Base-by-base conservation (phyloP, 192 early-diverging fungal species). In the Backusella tarrabulga region DNA sequence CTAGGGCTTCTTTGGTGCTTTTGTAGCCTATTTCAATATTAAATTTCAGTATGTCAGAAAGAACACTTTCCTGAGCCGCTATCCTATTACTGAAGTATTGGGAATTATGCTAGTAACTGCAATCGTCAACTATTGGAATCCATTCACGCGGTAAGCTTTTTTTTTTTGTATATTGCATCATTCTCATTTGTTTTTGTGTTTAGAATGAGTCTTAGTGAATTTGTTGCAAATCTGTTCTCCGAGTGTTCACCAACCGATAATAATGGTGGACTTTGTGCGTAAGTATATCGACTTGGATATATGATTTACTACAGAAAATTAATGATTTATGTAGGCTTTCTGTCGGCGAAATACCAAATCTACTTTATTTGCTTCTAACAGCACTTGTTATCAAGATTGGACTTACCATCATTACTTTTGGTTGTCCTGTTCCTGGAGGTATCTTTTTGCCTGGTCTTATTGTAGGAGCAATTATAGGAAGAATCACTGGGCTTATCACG, bases 361-460 rank as follows among this genome's bases (percentile, higher is more conserved):
- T 78, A 29, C 76, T 90, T 26, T 85, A 87, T 12, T 87, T 95
- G 19, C 41, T 93, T 6, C 40, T 89, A 44, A 90, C 93, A 0
- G 83, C 93, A 5, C 79, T 88, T 44, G 68, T 87, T 1, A 75
- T 93, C 54, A 92, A 93, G 60, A 84, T 91, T 26, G 44, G 87
- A 26, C 77, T 95, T 11, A 93, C 91, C 5, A 82, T 90, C 6
- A 68, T 94, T 7, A 93, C 94, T 1, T 92, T 92, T 83, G 95
- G 94, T 14, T 77, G 79, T n/a, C 52, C 72, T 12, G 90, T 98
- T 9, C 97, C 97, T 19, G 95, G 93, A 40, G 97, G 97, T 40
- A 90, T 96, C 32, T 96, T 97, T 85, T 88, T 98, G n/a, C 98
- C 98, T 1, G 91, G 94, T 34, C 95, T 99, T 91, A 93, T 94